A percentile compares a stretch with the other conserved stretches of the same genome.
Evolutionary conservation across 2,329 filamentous ascomycete genomes (phyloP).

Genomic region (Fusarium algeriense): DNA sequence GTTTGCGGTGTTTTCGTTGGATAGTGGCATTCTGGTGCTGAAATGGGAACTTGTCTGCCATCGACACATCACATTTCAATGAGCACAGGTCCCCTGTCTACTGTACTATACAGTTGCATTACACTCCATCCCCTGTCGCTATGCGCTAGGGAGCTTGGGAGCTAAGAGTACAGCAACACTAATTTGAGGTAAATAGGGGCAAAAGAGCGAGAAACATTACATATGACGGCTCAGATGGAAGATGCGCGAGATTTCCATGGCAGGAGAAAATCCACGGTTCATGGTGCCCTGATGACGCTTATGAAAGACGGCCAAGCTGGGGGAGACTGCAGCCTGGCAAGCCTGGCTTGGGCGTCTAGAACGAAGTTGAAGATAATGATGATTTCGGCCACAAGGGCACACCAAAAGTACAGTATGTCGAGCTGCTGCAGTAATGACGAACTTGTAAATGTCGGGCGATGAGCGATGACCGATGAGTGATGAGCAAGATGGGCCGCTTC

Average conservation of each 20-base stretch:
- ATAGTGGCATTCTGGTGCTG: conserved; percentile 30
- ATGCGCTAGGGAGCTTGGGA: conserved; percentile 25
- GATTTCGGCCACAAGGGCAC: background rate
- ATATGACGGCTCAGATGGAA: conserved; percentile 25
- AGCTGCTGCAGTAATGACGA: conserved; percentile 17
- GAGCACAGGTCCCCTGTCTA: conserved; percentile 31
- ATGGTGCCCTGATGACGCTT: background rate
- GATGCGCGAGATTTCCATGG: conserved; percentile 27
- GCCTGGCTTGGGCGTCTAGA: conserved; percentile 11
- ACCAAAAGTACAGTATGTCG: conserved; percentile 4
- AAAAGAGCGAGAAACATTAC: conserved; percentile 31
- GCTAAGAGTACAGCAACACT: conserved; percentile 32
- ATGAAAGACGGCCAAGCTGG: conserved; percentile 7
- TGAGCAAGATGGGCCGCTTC: conserved; percentile 39
- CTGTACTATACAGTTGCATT: conserved; percentile 26
- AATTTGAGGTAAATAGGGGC: conserved; percentile 37
- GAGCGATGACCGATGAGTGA: conserved; percentile 9
- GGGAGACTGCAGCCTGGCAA: background rate
- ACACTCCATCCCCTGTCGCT: conserved; percentile 27
- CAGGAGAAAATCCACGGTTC: conserved; percentile 1
- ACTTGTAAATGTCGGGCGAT: conserved; percentile 19
- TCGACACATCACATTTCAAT: conserved; percentile 46
- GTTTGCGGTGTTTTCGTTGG: conserved; percentile 38
- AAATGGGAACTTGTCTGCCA: conserved; percentile 28
- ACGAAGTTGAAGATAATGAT: conserved; percentile 9